Evolutionary conservation across 805 yeast species (phyloP).

Genomic region (Starmera caribaea): DNA sequence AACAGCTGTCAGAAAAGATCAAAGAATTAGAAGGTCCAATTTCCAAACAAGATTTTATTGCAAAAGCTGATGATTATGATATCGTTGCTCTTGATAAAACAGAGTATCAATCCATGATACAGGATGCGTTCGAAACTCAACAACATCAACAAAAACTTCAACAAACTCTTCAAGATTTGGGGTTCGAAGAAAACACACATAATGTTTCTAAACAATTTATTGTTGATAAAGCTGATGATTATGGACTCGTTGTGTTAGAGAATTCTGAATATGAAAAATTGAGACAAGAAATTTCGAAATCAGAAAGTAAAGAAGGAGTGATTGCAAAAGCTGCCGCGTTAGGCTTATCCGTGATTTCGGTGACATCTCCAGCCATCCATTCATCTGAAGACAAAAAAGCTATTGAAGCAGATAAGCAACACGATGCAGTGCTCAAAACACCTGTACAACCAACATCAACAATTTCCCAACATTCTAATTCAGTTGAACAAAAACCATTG

Average conservation of each 20-base stretch:
- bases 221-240: conserved; percentile 14
- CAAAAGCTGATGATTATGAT: conserved; percentile 20
- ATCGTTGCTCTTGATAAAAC: conserved; percentile 22
- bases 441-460: conserved; percentile 5
- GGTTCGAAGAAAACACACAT: conserved; percentile 2
- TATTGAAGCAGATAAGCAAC: conserved; percentile 21
- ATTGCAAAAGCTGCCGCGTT: not conserved
- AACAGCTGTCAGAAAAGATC: too few species aligned
- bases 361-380: not conserved
- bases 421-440: conserved; percentile 11
- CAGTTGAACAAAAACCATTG: conserved; percentile 2
- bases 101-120: conserved; percentile 18
- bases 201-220: conserved; percentile 5
- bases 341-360: not conserved
- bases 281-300: conserved; percentile 1
- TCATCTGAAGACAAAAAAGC: conserved; percentile 4
- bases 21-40: not conserved
- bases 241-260: conserved; percentile 24
- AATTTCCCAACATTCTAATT: conserved; percentile 17
- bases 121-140: conserved; percentile 1
- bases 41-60: conserved; percentile 6
- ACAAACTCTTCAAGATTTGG: too few species aligned
- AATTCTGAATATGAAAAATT: conserved; percentile 20
- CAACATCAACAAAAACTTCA: too few species aligned
- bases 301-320: not conserved